These are phyloP conservation scores for Penicillium digitatum DNA, from an alignment of 2,329 filamentous ascomycete species.

Conservation along the genomic window DNA sequence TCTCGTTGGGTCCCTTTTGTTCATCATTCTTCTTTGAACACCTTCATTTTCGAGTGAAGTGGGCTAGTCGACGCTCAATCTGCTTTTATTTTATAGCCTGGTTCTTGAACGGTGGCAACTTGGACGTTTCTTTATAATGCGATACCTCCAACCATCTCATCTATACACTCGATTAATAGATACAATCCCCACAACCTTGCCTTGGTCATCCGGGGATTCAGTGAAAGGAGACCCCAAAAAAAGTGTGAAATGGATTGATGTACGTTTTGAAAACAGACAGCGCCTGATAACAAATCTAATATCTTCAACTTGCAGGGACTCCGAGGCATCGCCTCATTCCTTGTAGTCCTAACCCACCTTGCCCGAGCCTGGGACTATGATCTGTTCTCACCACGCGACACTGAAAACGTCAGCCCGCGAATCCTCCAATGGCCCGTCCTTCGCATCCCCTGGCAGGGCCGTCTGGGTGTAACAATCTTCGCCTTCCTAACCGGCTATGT, in stretches of 20 bases:
- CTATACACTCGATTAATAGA: conserved; percentile 22
- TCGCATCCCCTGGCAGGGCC: conserved; percentile 55
- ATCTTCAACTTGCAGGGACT: conserved; percentile 41
- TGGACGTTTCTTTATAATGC: neutral
- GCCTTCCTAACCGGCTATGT: conserved; percentile 56
- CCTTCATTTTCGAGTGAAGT: neutral
- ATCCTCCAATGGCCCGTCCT: conserved; percentile 51
- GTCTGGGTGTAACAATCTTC: conserved; percentile 55
- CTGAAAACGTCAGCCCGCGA: conserved; percentile 41
- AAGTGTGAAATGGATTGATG: conserved; percentile 58
- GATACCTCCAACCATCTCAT: conserved; percentile 2
- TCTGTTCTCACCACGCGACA: conserved; percentile 50
- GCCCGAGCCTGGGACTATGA: conserved; percentile 51
- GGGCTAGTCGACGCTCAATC: neutral
- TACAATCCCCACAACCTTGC: conserved; percentile 11
- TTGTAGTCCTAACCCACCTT: conserved; percentile 53
- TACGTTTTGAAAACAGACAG: conserved; percentile 35
- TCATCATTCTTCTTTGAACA: neutral
- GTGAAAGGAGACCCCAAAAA: conserved; percentile 34
- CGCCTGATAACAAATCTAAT: neutral
- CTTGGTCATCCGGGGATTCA: conserved; percentile 7
- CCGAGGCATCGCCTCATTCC: conserved; percentile 52
- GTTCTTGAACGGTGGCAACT: neutral
- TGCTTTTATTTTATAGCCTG: neutral
- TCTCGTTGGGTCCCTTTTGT: neutral